Base-by-base conservation (phyloP, 208 protist genomes). In the Borovskyia barvae region DNA sequence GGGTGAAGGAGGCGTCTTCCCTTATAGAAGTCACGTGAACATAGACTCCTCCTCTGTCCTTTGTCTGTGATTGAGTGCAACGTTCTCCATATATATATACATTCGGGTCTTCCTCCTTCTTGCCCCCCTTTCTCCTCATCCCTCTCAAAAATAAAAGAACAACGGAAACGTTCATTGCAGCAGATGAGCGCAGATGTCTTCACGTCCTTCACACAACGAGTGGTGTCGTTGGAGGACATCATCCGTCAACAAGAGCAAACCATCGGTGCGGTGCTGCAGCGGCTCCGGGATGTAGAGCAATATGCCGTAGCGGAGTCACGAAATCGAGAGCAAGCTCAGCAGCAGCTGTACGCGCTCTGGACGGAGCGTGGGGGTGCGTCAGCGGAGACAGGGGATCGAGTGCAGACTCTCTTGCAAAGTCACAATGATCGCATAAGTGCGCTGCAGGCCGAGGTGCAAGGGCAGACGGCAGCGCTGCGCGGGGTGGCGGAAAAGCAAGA, bases 201-300 rank as follows among this genome's bases (percentile, higher is more conserved):
- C 30, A 52, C 39, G 1, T 82, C 76, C 5, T 53, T 95, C 43
- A 71, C 69, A 8, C 75, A 72, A 32, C 77, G 89, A 7, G 59
- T 87, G n/a, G 19, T 80, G 33, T 95, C 89, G 2, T 63, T 95
- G 47, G 85, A 95, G 68, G 82, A 92, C 43, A 80, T 92, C 19
- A 74, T 95, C 17, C 82, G 75, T 0, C 72, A 82, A 57, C 82
- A 87, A 53, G 89, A 92, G 64, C 75, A 82, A 11, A 82, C 70
- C 6, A 60, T 89, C 42, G 45, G 66, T 9, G 62, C 60, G 6
- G 46, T 92, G 0, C 75, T 95, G n/a, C 67, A 80, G n/a, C 79
- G 89, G 19, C 58, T 95, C 14, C 75, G 77, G 12, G 81, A 81
- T 49, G 65, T 92, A n/a, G 89, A 95, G 70, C 77, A 90, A 56